phyloP scores from a whole-genome alignment of 163 green algal species.

The Prototheca wickerhamii region DNA sequence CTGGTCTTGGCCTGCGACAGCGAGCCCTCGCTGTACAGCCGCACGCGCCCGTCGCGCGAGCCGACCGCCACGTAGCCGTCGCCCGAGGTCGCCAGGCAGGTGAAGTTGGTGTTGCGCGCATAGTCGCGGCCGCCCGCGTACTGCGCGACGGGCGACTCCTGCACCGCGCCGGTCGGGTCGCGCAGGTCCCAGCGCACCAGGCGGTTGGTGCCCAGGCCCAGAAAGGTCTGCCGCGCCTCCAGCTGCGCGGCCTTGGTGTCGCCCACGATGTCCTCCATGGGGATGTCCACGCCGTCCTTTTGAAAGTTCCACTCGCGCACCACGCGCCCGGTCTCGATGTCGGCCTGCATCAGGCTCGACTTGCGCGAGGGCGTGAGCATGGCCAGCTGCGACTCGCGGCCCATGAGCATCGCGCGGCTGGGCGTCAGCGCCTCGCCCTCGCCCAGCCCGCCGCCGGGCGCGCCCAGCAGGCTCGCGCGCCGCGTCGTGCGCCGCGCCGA shows the following conservation, averaged over 20 bases:
- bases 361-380: conserved; percentile 62
- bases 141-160: conserved; percentile 37
- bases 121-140: conserved; percentile 84
- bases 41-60: conserved; percentile 72
- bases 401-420: neutral
- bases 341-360: conserved; percentile 51
- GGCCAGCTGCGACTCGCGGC: conserved; percentile 58
- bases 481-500: conserved; percentile 10
- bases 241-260: conserved; percentile 73
- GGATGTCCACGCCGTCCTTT: conserved; percentile 74
- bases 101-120: conserved; percentile 78
- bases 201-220: conserved; percentile 80
- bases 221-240: conserved; percentile 67
- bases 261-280: conserved; percentile 62
- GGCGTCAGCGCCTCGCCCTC: neutral
- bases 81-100: conserved; percentile 86
- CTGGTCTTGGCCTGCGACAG: conserved; percentile 57
- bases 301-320: conserved; percentile 79
- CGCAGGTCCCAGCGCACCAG: conserved; percentile 79
- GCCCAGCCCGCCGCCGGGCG: conserved; percentile 2
- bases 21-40: conserved; percentile 76
- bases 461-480: conserved; percentile 63
- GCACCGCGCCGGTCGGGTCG: conserved; percentile 56
- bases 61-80: conserved; percentile 85
- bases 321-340: conserved; percentile 73